Conservation (phyloP, 495 filamentous ascomycete genomes). For the Cenococcum geophilum region DNA sequence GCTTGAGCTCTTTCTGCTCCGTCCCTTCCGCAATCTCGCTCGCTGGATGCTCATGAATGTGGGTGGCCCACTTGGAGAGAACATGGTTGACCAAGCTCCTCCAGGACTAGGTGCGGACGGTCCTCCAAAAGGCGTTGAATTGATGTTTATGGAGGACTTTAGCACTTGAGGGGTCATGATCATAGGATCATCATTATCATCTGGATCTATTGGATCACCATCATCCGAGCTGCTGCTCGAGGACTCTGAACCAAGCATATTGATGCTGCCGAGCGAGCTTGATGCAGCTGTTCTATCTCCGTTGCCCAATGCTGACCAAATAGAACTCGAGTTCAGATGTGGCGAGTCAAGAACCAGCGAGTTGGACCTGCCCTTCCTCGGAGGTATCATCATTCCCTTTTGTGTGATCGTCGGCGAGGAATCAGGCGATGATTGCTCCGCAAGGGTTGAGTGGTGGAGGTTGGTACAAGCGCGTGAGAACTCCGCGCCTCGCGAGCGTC, state of each 20-base stretch:
- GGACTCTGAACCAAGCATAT: constrained; percentile 73
- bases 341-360: constrained; percentile 45
- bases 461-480: constrained; percentile 93
- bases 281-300: constrained; percentile 68
- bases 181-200: constrained; percentile 73
- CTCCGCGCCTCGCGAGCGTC: constrained; percentile 80
- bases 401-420: constrained; percentile 83
- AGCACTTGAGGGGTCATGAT: constrained; percentile 62
- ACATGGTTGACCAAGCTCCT: constrained; percentile 45
- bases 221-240: constrained; percentile 66
- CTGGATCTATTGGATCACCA: constrained; percentile 69
- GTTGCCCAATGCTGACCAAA: constrained; percentile 38
- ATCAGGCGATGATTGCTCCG: constrained; percentile 84
- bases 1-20: constrained; percentile 61
- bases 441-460: constrained; percentile 90
- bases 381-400: constrained; percentile 72
- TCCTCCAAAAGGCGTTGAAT: constrained; percentile 36
- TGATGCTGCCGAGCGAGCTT: constrained; percentile 79
- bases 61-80: constrained; percentile 54
- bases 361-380: constrained; percentile 45
- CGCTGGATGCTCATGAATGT: constrained; percentile 53
- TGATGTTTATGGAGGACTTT: constrained; percentile 37
- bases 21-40: constrained; percentile 49
- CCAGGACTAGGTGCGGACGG: constrained; percentile 7
- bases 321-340: constrained; percentile 36